Base-by-base conservation (phyloP, 106 monocot genomes). In the Agapanthus africanus region DNA sequence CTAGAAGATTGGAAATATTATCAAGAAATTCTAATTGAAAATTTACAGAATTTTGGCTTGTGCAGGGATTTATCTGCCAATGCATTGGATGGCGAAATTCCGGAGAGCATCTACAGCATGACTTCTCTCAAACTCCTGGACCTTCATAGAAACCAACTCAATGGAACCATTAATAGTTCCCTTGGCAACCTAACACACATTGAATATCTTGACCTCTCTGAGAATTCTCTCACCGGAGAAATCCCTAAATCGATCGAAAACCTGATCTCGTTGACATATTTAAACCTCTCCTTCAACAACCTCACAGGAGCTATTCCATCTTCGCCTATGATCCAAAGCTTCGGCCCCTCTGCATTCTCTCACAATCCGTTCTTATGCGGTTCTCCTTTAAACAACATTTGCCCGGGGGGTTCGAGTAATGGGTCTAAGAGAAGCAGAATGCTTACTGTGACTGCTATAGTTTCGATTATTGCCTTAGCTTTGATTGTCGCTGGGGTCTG, bases 241-340 rank as follows among this genome's bases (percentile, higher is more conserved):
- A 90, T 99, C 63, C 90, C 92, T 4, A 4, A 39, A 11, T 72
- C 79, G 3, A 77, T 99, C 2, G 82, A 72, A 27, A 79, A 81
- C 46, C 71, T 99, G 9, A 71, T 73, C 31, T 64, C 35, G 22
- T 61, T 99, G 40, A 71, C 78, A 38, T 70, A 76, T 66, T 87
- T 99, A 74, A 93, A 99, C 69, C 75, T 99, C 67, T 92, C 97
- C 10, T 84, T 74, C 77, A 99, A 99, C 40, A 71, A 83, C 15
- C 92, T 99, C 73, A 74, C 82, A 4, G 97, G 97, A 6, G 31
- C 70, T 33, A 99, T 99, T 67, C 97, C 92, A 54, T 37, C 76
- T 14, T 41, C 62, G 7, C 37, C 72, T 13, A 63, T 71, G 28
- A 70, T 99, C 41, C 87, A 84, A 47, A 72, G 59, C 41, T 99